Evolutionary conservation across 148 eudicot genomes (phyloP), one percentile per base, ranked within the genome.

Genomic region (Camellia sinensis): DNA sequence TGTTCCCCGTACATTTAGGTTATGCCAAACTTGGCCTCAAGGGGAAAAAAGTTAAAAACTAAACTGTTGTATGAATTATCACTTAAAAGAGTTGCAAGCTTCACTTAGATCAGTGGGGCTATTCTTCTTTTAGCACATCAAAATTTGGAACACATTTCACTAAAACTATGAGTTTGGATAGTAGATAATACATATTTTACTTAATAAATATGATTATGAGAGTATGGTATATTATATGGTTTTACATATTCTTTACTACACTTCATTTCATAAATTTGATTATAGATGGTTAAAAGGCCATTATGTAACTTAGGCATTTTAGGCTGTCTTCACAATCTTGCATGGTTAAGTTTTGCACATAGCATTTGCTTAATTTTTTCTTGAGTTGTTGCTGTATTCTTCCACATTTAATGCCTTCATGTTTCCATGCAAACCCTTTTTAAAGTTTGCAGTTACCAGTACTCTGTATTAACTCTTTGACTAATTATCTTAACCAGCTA

Each of bases 351-450:
- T 46, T 43, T 69, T 74, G 14, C 50, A 2, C 11, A n/a, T 29
- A 14, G 40, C 14, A 44, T 54, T 56, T 43, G 54, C 53, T 43
- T 69, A 41, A 19, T 78, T 11, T 3, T 53, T 68, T 37, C 4
- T 69, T 63, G 5, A 41, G 14, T 7, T 45, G 9, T 18, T 68
- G 41, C 53, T 40, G 65, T 29, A 54, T 56, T 54, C 17, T 29
- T 40, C 45, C 45, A 44, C 45, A 48, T 61, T n/a, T 7, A 71
- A 10, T 60, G 44, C 48, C 60, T 14, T 53, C 7, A 10, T 43
- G n/a, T 79, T 69, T 56, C 40, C 56, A 11, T 41, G 80, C 3
- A 11, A 40, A 61, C 66, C 67, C 72, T 44, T 68, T 44, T 68
- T 44, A 41, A 17, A 59, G 19, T 48, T 64, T 46, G 60, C 13